Percentiles rank a stretch among this genome's conserved stretches.
Evolutionary conservation across 495 filamentous ascomycete genomes (phyloP).

Genomic region (Trichoderma virens): DNA sequence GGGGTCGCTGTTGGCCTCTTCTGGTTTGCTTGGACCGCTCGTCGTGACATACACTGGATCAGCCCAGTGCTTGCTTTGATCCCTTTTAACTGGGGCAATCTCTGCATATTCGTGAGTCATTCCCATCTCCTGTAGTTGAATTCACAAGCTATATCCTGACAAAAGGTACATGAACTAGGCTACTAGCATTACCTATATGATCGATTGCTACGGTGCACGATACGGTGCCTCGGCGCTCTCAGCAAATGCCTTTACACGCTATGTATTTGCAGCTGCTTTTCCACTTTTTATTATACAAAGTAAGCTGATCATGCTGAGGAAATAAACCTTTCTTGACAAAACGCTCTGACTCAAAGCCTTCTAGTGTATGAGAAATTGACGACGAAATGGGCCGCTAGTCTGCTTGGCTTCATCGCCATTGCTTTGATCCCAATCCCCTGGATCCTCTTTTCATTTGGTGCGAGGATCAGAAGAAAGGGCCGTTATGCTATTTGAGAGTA

Average conservation of each 20-base stretch:
- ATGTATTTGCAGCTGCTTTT: background rate
- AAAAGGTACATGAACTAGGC: background rate
- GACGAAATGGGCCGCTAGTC: slow-evolving; percentile 34
- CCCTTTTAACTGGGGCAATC: slow-evolving; percentile 4
- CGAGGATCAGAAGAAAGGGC: background rate
- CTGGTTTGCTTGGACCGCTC: slow-evolving; percentile 39
- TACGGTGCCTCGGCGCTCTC: slow-evolving; percentile 1
- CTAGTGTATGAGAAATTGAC: background rate
- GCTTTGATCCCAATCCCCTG: slow-evolving; percentile 10
- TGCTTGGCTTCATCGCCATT: slow-evolving; percentile 35
- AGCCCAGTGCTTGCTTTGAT: background rate
- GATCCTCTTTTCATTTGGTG: slow-evolving; percentile 9
- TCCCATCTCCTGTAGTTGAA: background rate
- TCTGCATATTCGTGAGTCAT: background rate
- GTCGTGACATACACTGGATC: slow-evolving; percentile 20
- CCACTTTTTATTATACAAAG: background rate
- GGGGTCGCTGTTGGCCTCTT: slow-evolving; percentile 44
- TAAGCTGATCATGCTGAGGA: too few relatives aligned
- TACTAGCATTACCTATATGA: background rate
- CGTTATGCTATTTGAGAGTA: background rate
- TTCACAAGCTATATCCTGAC: background rate
- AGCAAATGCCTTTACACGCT: slow-evolving; percentile 4
- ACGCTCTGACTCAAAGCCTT: too few relatives aligned
- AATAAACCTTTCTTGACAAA: too few relatives aligned
- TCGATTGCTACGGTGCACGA: background rate